phyloP scores from a whole-genome alignment of 2,329 filamentous ascomycete genomes.

The Colletotrichum spinosum region DNA sequence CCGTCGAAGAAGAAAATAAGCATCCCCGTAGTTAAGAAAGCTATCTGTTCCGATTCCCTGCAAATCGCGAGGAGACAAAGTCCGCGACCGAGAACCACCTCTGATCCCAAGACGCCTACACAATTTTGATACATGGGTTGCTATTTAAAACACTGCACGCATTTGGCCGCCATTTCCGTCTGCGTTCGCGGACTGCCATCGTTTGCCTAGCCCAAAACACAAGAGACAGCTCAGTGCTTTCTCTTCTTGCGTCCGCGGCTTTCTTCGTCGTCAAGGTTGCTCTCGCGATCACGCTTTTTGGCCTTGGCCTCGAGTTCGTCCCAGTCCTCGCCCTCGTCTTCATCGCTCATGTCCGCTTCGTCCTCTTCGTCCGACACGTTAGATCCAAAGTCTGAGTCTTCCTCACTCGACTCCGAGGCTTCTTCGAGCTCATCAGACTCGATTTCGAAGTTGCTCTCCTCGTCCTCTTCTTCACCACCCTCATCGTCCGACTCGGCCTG shows the following conservation, averaged over 20 bases:
- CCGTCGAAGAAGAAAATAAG: neutral
- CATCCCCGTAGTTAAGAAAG: constrained; percentile 29
- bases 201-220: neutral
- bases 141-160: constrained; percentile 28
- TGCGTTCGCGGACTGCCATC: constrained; percentile 6
- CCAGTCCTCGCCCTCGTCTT: constrained; percentile 90
- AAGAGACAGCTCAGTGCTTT: constrained; percentile 54
- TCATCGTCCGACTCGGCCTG: constrained; percentile 90
- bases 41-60: constrained; percentile 20
- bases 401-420: constrained; percentile 79
- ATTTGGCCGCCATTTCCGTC: constrained; percentile 4
- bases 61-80: constrained; percentile 7
- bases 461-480: constrained; percentile 80
- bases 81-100: constrained; percentile 18
- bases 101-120: constrained; percentile 32
- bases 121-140: constrained; percentile 36
- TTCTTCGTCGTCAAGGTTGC: constrained; percentile 80
- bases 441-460: constrained; percentile 94
- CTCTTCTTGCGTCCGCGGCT: constrained; percentile 78
- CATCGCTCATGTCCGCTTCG: constrained; percentile 77
- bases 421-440: constrained; percentile 88
- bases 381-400: constrained; percentile 93
- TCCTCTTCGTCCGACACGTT: constrained; percentile 88
- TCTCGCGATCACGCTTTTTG: constrained; percentile 82
- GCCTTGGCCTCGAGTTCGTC: constrained; percentile 94